phyloP scores from a whole-genome alignment of 1,284 basidiomycete species.

The Wolfiporia cocos region DNA sequence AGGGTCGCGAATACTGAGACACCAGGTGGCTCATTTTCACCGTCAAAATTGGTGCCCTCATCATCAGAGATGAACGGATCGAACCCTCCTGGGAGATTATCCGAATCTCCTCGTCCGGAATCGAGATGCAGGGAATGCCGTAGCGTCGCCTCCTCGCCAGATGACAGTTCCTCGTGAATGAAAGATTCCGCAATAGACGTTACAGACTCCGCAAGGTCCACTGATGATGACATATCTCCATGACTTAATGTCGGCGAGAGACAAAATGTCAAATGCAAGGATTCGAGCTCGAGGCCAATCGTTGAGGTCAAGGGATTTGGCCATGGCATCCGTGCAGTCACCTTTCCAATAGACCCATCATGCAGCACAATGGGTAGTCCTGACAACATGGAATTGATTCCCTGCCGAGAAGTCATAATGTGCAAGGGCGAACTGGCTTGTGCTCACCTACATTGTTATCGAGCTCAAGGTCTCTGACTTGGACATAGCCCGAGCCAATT shows the following conservation, averaged over 20 bases:
- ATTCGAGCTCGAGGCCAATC: conserved; percentile 61
- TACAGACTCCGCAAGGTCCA: conserved; percentile 67
- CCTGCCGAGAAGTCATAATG: conserved; percentile 38
- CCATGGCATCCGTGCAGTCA: conserved; percentile 75
- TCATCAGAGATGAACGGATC: conserved; percentile 45
- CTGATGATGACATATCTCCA: conserved; percentile 11
- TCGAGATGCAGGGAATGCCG: conserved; percentile 60
- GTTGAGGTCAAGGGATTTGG: conserved; percentile 68
- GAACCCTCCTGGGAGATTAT: conserved; percentile 58
- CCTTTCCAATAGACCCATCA: conserved; percentile 66
- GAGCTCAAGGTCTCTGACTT: conserved; percentile 80
- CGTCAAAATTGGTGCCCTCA: conserved; percentile 28
- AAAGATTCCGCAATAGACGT: conserved; percentile 80
- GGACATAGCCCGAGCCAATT: conserved; percentile 83
- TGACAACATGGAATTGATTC: conserved; percentile 71
- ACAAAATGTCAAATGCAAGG: conserved; percentile 57
- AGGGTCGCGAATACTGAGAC: conserved; percentile 82
- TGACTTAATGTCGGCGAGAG: conserved; percentile 29
- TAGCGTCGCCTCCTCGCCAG: conserved; percentile 67
- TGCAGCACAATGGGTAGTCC: conserved; percentile 66
- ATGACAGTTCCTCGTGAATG: conserved; percentile 74
- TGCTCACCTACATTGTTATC: conserved; percentile 68
- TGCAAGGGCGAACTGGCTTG: too few relatives aligned
- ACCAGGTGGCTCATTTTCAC: conserved; percentile 58
- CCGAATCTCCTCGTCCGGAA: conserved; percentile 22